Evolutionary conservation across 352 stramenopile species (phyloP), one percentile per base, ranked within the genome.

Genomic region (Aphanomyces astaci): DNA sequence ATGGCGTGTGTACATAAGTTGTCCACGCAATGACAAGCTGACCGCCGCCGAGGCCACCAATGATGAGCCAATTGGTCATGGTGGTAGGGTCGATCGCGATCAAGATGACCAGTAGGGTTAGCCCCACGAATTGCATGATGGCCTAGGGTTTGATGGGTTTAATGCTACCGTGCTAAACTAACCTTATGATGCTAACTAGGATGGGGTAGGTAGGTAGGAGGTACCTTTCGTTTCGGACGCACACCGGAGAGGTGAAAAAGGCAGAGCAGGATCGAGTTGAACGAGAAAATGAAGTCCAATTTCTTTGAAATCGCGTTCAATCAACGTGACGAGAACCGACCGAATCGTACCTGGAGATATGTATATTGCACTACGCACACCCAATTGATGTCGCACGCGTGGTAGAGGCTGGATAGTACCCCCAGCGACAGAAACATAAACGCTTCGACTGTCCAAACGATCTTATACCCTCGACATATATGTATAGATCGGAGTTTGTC

Each of bases 301-400:
- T 36, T 39, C 60, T 66, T 28, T 54, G 17, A 15, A 54, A 22
- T 10, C 11, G 15, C 43, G 43, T 15, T 10, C n/a, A n/a, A n/a
- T n/a, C n/a, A n/a, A n/a, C n/a, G n/a, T n/a, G n/a, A n/a, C n/a
- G n/a, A n/a, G n/a, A n/a, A n/a, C n/a, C n/a, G n/a, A n/a, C n/a
- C n/a, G n/a, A n/a, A n/a, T n/a, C n/a, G n/a, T n/a, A 66, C 60
- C 60, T 53, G 24, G 11, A 66, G 32, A 59, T 36, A 63, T n/a
- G 36, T 30, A n/a, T 53, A 66, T 4, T 43, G 36, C 28, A 66
- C 13, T 4, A 40, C 33, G 32, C 60, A 66, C 56, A 57, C 22
- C 60, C 60, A 66, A 25, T 66, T 66, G 22, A 66, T 27, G 25
- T 66, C 60, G 25, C 60, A 66, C 11, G 60, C 60, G 27, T 66